These are phyloP conservation scores for Taphrina pruni DNA, from an alignment of 1,139 yeast species.

Conservation along the genomic window DNA sequence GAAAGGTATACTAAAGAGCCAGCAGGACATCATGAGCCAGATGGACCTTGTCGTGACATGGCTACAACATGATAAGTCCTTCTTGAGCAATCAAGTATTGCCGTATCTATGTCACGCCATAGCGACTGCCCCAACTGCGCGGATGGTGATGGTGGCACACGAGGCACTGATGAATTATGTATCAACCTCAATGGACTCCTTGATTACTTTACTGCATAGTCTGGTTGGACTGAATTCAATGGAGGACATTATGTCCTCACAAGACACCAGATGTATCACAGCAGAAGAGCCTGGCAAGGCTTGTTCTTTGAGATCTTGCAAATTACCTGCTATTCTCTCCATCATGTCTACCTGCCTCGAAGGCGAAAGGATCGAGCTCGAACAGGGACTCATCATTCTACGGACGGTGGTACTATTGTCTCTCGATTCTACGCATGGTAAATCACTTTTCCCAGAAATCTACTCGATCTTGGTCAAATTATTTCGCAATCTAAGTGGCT, in stretches of 20 bases:
- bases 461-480: background rate
- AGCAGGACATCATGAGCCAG: background rate
- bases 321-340: background rate
- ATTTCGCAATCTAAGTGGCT: background rate
- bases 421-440: slow-evolving; percentile 6
- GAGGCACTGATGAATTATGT: background rate
- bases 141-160: background rate
- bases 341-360: background rate
- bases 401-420: background rate
- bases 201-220: background rate
- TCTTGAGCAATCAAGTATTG: background rate
- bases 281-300: background rate
- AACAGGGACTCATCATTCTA: background rate
- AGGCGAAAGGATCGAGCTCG: background rate
- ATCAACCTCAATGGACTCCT: background rate
- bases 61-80: background rate
- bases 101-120: background rate
- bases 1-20: background rate
- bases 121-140: background rate
- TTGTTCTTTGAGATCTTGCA: background rate
- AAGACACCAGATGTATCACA: background rate
- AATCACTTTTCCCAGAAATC: background rate
- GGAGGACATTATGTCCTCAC: background rate
- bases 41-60: background rate
- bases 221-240: background rate